Evolutionary conservation across 2,329 filamentous ascomycete genomes (phyloP).

Genomic region (Furcasterigmium sp.): DNA sequence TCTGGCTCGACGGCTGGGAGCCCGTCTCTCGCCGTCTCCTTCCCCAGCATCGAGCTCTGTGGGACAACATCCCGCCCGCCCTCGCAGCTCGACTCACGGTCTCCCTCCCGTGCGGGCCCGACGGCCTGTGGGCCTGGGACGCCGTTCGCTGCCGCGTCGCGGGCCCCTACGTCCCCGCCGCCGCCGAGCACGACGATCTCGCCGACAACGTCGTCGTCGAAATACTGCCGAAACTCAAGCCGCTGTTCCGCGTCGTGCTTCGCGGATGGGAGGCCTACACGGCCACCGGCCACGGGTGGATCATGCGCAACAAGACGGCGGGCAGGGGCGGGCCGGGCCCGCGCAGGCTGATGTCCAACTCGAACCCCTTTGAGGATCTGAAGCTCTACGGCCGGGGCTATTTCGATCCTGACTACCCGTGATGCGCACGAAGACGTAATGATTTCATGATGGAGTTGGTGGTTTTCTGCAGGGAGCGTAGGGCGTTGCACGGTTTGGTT

Average conservation of each 20-base stretch:
- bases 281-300: constrained; percentile 3
- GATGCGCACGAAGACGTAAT: background rate
- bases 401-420: background rate
- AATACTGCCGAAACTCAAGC: background rate
- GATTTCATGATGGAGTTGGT: no score
- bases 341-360: constrained; percentile 2
- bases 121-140: constrained; percentile 12
- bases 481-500: no score
- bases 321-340: background rate
- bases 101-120: constrained; percentile 9
- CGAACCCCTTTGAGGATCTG: constrained; percentile 12
- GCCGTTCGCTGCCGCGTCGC: constrained; percentile 1
- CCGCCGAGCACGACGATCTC: background rate
- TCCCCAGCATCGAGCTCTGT: constrained; percentile 10
- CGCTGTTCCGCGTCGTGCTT: constrained; percentile 7
- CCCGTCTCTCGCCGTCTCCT: constrained; percentile 10
- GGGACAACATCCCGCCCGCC: background rate
- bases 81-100: constrained; percentile 5
- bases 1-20: constrained; percentile 12
- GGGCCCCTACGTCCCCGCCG: background rate
- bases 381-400: constrained; percentile 9
- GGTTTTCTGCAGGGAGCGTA: no score
- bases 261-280: constrained; percentile 8
- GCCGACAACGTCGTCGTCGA: background rate
- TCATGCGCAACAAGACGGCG: constrained; percentile 1